phyloP scores from a whole-genome alignment of 2,329 filamentous ascomycete genomes.

The Amesomyces nigricolor region DNA sequence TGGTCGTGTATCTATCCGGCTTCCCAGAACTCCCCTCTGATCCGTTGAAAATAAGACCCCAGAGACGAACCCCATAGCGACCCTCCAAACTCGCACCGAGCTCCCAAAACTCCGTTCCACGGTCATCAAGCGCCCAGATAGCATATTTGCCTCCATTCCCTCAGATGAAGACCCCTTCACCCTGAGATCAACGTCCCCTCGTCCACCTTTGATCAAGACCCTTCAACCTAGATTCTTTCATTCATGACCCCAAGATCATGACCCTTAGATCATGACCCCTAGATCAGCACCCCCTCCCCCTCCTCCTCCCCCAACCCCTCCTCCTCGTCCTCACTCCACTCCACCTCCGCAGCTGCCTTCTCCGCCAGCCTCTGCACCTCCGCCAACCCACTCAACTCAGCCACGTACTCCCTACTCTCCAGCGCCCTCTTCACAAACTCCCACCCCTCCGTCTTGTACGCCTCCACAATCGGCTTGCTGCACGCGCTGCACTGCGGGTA shows the following conservation, averaged over 20 bases:
- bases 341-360: constrained; percentile 46
- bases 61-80: neutral
- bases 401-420: constrained; percentile 70
- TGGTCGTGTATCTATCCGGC: too few species aligned
- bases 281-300: constrained; percentile 24
- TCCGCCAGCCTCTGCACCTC: constrained; percentile 62
- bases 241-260: neutral
- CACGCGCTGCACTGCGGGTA: constrained; percentile 82
- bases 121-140: too few species aligned
- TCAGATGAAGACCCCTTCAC: constrained; percentile 23
- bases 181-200: constrained; percentile 24
- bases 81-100: too few species aligned
- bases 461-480: constrained; percentile 61
- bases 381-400: constrained; percentile 67
- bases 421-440: constrained; percentile 70
- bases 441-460: constrained; percentile 66
- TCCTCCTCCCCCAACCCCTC: constrained; percentile 35
- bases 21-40: too few species aligned
- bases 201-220: constrained; percentile 29
- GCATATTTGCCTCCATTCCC: too few species aligned
- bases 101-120: too few species aligned
- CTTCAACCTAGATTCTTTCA: constrained; percentile 27
- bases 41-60: neutral
- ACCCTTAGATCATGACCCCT: neutral
- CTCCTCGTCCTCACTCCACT: constrained; percentile 58